phyloP scores from a whole-genome alignment of 257 asterid genomes.

The Solanum dulcamara region DNA sequence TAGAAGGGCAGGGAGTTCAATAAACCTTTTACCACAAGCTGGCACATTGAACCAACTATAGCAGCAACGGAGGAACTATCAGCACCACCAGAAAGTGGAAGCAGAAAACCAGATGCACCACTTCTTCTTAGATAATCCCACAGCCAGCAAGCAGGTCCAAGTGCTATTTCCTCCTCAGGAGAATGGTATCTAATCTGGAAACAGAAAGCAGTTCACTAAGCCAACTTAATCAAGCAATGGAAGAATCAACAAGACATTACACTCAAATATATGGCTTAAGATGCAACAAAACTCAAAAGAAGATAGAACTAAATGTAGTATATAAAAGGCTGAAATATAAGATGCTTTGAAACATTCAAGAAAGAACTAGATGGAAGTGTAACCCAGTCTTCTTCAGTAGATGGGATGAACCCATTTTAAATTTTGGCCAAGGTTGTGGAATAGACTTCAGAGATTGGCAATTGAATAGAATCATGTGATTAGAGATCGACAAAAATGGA shows the following conservation, averaged over 20 bases:
- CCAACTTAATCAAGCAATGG: background rate
- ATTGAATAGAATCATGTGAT: background rate
- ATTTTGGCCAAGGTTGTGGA: background rate
- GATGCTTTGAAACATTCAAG: background rate
- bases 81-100: slow-evolving; percentile 96
- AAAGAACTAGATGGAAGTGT: background rate
- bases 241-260: background rate
- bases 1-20: background rate
- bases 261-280: background rate
- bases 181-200: slow-evolving; percentile 72
- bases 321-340: background rate
- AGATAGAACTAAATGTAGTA: background rate
- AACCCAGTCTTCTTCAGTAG: background rate
- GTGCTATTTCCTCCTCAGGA: slow-evolving; percentile 96
- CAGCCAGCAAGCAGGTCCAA: slow-evolving; percentile 95
- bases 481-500: background rate
- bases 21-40: slow-evolving; percentile 82
- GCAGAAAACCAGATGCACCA: slow-evolving; percentile 94
- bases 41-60: slow-evolving; percentile 97
- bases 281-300: background rate
- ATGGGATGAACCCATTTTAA: background rate
- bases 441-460: background rate
- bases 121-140: slow-evolving; percentile 97
- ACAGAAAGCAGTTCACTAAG: background rate
- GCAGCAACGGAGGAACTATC: slow-evolving; percentile 98